A percentile compares a stretch with the other conserved stretches of the same genome.
Evolutionary conservation across 2,329 filamentous ascomycete species (phyloP).

Genomic region (Conoideocrella luteorostrata): DNA sequence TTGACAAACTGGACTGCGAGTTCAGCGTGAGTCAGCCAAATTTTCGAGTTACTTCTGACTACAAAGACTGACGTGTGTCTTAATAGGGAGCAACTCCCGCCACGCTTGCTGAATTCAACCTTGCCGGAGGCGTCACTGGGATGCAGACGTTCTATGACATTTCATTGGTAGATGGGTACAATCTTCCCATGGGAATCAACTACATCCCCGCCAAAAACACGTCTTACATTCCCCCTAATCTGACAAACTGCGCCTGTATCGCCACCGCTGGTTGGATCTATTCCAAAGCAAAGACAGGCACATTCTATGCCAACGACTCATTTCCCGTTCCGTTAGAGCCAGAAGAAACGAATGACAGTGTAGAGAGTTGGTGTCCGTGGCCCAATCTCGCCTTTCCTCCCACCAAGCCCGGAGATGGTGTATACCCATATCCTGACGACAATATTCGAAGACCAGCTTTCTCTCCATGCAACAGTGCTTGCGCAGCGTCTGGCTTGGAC

Average conservation of each 20-base stretch:
- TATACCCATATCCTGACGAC: slow-evolving; percentile 77
- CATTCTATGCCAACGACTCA: slow-evolving; percentile 55
- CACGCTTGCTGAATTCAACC: slow-evolving; percentile 75
- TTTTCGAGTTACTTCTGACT: background rate
- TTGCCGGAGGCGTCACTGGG: slow-evolving; percentile 55
- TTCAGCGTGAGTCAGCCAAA: slow-evolving; percentile 49
- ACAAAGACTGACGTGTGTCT: slow-evolving; percentile 7
- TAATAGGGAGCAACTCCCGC: slow-evolving; percentile 64
- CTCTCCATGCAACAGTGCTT: slow-evolving; percentile 72
- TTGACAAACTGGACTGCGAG: slow-evolving; percentile 61
- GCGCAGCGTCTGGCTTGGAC: slow-evolving; percentile 59
- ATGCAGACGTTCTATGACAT: slow-evolving; percentile 76
- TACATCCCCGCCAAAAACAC: slow-evolving; percentile 56
- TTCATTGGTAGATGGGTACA: slow-evolving; percentile 79
- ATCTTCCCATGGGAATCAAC: slow-evolving; percentile 61
- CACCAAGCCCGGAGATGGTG: slow-evolving; percentile 62
- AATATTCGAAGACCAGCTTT: slow-evolving; percentile 64
- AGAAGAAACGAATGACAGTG: slow-evolving; percentile 46
- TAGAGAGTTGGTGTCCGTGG: slow-evolving; percentile 74
- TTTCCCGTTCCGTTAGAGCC: slow-evolving; percentile 64
- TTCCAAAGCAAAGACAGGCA: slow-evolving; percentile 45
- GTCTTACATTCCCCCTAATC: slow-evolving; percentile 64
- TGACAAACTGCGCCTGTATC: slow-evolving; percentile 72
- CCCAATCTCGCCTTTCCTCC: slow-evolving; percentile 64
- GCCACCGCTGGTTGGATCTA: slow-evolving; percentile 60